Percentiles rank a stretch among this genome's conserved stretches.
phyloP scores from a whole-genome alignment of 805 yeast genomes.

The Suhomyces xylopsoci region DNA sequence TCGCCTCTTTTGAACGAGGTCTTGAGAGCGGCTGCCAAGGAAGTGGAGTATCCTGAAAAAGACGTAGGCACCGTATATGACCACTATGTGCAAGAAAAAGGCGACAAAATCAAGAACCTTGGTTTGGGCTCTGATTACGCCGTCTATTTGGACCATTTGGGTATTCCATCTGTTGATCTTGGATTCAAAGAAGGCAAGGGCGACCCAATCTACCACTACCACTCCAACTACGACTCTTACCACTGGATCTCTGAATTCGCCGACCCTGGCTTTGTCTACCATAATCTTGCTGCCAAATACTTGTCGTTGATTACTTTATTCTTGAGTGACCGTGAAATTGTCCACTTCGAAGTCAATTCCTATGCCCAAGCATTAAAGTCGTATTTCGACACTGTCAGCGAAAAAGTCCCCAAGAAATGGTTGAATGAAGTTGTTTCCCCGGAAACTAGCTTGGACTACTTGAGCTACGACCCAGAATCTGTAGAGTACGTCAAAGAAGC shows the following conservation, averaged over 20 bases:
- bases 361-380: conserved; percentile 45
- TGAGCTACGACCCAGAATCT: conserved; percentile 14
- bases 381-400: conserved; percentile 31
- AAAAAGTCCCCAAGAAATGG: conserved; percentile 35
- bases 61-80: conserved; percentile 44
- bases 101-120: conserved; percentile 37
- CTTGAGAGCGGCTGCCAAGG: conserved; percentile 43
- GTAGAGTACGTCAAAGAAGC: conserved; percentile 11
- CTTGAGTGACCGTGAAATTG: conserved; percentile 56
- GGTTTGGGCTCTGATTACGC: conserved; percentile 55
- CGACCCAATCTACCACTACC: conserved; percentile 55
- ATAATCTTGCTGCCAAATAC: conserved; percentile 57
- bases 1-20: conserved; percentile 56
- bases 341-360: conserved; percentile 44
- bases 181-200: conserved; percentile 34
- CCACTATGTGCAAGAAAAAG: conserved; percentile 38
- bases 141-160: conserved; percentile 63
- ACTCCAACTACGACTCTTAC: conserved; percentile 58
- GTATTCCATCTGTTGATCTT: conserved; percentile 59
- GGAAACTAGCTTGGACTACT: conserved; percentile 14
- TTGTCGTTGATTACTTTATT: conserved; percentile 54
- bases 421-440: conserved; percentile 16
- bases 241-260: conserved; percentile 52
- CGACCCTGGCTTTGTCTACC: conserved; percentile 53
- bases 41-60: conserved; percentile 42